A percentile compares a stretch with the other conserved stretches of the same genome.
Conservation (phyloP, 108 stramenopile species). For the Stephanodiscus triporus region DNA sequence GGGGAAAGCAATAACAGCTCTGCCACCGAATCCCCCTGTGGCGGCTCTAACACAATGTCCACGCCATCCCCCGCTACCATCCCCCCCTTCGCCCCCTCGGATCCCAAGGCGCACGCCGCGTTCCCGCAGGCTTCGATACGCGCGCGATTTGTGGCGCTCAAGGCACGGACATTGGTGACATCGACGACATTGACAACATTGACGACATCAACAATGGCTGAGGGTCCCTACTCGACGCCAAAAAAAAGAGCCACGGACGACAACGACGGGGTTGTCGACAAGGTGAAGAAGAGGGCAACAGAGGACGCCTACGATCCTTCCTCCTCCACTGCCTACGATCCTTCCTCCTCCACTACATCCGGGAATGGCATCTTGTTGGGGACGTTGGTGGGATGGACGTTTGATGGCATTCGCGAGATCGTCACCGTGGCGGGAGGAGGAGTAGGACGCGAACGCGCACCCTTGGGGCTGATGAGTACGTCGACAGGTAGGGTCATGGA, state of each 20-base stretch:
- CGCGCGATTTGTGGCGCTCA: constrained; percentile 79
- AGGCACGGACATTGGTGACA: constrained; percentile 46
- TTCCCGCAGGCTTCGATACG: constrained; percentile 79
- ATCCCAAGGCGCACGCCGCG: constrained; percentile 73
- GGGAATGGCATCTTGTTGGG: too few species aligned
- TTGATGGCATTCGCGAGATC: constrained; percentile 11
- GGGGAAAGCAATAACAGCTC: constrained; percentile 12
- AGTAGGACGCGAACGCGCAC: too few species aligned
- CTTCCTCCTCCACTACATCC: constrained; percentile 19
- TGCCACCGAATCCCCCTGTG: too few species aligned
- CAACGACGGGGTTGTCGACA: constrained; percentile 11
- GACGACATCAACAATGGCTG: too few species aligned
- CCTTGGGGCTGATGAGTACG: constrained; percentile 27
- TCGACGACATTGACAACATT: too few species aligned
- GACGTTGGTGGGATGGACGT: constrained; percentile 42
- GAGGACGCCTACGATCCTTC: constrained; percentile 4
- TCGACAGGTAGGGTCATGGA: constrained; percentile 31
- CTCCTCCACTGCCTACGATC: too few species aligned
- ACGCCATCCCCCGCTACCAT: background rate
- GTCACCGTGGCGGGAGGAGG: background rate
- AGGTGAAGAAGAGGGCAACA: constrained; percentile 61
- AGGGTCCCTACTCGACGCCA: background rate
- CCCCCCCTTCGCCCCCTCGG: constrained; percentile 22
- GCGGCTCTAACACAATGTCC: background rate
- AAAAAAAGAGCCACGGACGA: too few species aligned